Evolutionary conservation across 1,284 basidiomycete species (phyloP).

Genomic region (Ceratobasidium sp.): DNA sequence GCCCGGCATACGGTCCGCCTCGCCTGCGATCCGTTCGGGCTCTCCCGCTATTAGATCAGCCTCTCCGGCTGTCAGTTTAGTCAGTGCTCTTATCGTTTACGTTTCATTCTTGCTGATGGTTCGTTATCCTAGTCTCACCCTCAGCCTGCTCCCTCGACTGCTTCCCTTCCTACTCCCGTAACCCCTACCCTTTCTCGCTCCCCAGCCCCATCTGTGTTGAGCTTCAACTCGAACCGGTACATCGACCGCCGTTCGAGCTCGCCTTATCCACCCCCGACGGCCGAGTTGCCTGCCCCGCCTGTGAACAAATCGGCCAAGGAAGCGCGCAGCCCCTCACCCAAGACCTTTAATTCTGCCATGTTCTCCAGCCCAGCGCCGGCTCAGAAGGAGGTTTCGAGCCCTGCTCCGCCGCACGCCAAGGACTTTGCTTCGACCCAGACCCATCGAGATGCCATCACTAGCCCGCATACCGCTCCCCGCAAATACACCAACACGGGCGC

Average conservation of each 20-base stretch:
- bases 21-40: slow-evolving; percentile 8
- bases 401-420: not conserved
- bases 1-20: slow-evolving; percentile 1
- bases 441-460: not conserved
- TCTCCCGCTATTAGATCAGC: slow-evolving; percentile 5
- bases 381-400: not conserved
- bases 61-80: slow-evolving; percentile 8
- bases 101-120: not conserved
- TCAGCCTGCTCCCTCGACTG: slow-evolving; percentile 21
- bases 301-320: not conserved
- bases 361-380: not conserved
- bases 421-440: not conserved
- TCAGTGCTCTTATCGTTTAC: not conserved
- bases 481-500: slow-evolving; percentile 26
- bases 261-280: slow-evolving; percentile 30
- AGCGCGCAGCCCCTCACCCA: slow-evolving; percentile 9
- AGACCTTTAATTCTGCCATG: slow-evolving; percentile 7
- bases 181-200: slow-evolving; percentile 33
- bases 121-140: not conserved
- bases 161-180: slow-evolving; percentile 22
- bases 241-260: slow-evolving; percentile 33
- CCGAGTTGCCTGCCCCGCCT: slow-evolving; percentile 18
- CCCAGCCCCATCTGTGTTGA: slow-evolving; percentile 26
- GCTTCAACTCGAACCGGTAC: slow-evolving; percentile 22
- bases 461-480: slow-evolving; percentile 18